A percentile compares a stretch with the other conserved stretches of the same genome.
These are phyloP conservation scores for Sporisorium exsertum DNA, from an alignment of 1,284 basidiomycete genomes.

Conservation along the genomic window DNA sequence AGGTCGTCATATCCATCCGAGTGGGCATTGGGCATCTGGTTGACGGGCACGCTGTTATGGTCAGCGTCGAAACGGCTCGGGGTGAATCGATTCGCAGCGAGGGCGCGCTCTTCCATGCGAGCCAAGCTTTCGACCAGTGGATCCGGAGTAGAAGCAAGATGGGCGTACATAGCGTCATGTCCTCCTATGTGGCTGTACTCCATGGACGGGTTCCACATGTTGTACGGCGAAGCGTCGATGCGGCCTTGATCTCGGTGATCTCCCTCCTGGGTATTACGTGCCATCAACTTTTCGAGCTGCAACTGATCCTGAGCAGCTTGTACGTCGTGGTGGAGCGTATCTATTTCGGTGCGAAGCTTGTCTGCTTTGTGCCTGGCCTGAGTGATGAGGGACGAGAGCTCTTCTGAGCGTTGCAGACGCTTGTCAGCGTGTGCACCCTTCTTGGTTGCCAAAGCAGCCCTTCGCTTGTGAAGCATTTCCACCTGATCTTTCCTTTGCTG, in stretches of 20 bases:
- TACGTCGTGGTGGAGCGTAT: slow-evolving; percentile 17
- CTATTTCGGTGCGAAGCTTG: slow-evolving; percentile 20
- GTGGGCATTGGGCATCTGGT: slow-evolving; percentile 23
- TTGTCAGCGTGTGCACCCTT: slow-evolving; percentile 56
- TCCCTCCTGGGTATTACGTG: slow-evolving; percentile 17
- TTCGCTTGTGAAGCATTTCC: slow-evolving; percentile 74
- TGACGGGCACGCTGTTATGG: slow-evolving; percentile 10
- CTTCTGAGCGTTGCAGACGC: slow-evolving; percentile 29
- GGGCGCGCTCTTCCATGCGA: slow-evolving; percentile 37
- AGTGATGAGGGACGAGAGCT: slow-evolving; percentile 20
- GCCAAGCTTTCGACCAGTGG: slow-evolving; percentile 43
- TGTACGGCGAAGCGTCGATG: slow-evolving; percentile 9
- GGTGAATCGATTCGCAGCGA: slow-evolving; percentile 20
- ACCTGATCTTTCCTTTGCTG: slow-evolving; percentile 78
- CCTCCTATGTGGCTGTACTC: slow-evolving; percentile 10
- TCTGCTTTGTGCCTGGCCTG: slow-evolving; percentile 26
- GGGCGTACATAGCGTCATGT: slow-evolving; percentile 34
- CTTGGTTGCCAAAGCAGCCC: slow-evolving; percentile 64
- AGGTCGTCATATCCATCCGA: slow-evolving; percentile 31
- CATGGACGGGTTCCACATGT: slow-evolving; percentile 21
- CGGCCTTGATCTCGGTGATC: slow-evolving; percentile 14
- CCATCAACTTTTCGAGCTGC: slow-evolving; percentile 32
- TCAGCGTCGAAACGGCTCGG: slow-evolving; percentile 18
- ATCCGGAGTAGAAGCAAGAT: slow-evolving; percentile 35
- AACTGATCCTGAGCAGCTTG: slow-evolving; percentile 28